Evolutionary conservation across 768 basidiomycete genomes (phyloP).

Genomic region (Tylopilus sp.): DNA sequence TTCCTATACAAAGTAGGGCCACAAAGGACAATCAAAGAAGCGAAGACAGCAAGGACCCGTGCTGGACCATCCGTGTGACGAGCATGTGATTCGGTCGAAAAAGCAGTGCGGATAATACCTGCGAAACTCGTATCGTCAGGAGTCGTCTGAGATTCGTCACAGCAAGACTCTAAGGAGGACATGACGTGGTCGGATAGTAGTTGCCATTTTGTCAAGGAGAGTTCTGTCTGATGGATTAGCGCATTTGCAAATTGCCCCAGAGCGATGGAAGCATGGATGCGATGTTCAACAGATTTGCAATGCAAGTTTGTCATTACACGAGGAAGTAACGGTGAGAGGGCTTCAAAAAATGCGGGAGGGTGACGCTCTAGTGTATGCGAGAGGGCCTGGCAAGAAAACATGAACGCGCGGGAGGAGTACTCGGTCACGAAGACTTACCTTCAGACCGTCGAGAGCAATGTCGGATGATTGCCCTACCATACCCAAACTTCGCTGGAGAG

Average conservation of each 20-base stretch:
- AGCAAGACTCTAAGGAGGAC: conserved; percentile 22
- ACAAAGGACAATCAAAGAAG: conserved; percentile 47
- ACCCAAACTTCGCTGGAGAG: conserved; percentile 37
- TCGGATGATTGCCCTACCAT: conserved; percentile 17
- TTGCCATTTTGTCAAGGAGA: conserved; percentile 28
- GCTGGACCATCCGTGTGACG: conserved; percentile 30
- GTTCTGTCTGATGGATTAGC: conserved; percentile 31
- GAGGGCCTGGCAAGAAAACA: conserved; percentile 15
- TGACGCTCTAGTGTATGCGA: conserved; percentile 22
- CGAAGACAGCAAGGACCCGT: conserved; percentile 44
- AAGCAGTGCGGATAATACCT: conserved; percentile 26
- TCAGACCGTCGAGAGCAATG: conserved; percentile 27
- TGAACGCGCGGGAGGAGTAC: conserved; percentile 2
- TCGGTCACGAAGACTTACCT: conserved; percentile 17
- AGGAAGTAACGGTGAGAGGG: conserved; percentile 22
- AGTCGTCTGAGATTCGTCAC: conserved; percentile 1
- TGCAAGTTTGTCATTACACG: conserved; percentile 13
- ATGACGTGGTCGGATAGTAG: conserved; percentile 26
- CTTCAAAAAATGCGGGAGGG: conserved; percentile 15
- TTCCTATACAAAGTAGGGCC: conserved; percentile 44
- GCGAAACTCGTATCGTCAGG: conserved; percentile 19
- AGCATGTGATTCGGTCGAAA: conserved; percentile 21
- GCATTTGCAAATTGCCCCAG: conserved; percentile 26
- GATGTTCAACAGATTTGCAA: conserved; percentile 13
- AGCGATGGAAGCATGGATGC: conserved; percentile 20